Evolutionary conservation across 108 stramenopile species (phyloP).

Genomic region (Nitzschia inconspicua): DNA sequence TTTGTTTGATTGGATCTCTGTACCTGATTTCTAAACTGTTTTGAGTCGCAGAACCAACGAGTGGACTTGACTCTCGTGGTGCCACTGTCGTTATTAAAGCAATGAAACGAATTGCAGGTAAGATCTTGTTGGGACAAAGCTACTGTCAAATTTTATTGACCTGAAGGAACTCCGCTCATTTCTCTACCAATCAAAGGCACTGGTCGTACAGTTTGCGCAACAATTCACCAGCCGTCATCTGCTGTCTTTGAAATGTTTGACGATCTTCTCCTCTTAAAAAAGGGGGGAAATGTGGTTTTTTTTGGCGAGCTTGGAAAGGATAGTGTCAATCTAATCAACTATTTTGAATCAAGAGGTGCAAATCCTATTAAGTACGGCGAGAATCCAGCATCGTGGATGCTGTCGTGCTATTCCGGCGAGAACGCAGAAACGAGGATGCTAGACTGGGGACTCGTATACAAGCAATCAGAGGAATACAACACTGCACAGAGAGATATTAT

Average conservation of each 20-base stretch:
- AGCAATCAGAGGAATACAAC: not conserved
- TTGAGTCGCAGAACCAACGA: no score
- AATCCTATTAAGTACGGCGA: slow-evolving; percentile 48
- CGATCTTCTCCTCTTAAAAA: no score
- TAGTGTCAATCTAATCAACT: slow-evolving; percentile 38
- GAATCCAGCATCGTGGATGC: slow-evolving; percentile 70
- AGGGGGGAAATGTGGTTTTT: slow-evolving; percentile 53
- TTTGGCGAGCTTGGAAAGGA: slow-evolving; percentile 58
- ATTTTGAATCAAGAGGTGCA: slow-evolving; percentile 51
- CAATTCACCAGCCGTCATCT: slow-evolving; percentile 59
- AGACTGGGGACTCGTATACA: slow-evolving; percentile 40
- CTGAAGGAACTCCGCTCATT: no score
- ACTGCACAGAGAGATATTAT: not conserved
- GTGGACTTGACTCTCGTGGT: slow-evolving; percentile 55
- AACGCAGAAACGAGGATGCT: slow-evolving; percentile 17
- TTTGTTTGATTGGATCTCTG: no score
- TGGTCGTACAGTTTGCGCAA: no score
- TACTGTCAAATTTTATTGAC: no score
- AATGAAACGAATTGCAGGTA: slow-evolving; percentile 45
- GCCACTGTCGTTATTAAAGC: slow-evolving; percentile 50
- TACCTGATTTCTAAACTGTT: no score
- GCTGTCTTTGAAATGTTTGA: no score
- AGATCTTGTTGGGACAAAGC: slow-evolving; percentile 50
- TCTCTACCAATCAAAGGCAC: no score
- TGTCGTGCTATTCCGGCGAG: slow-evolving; percentile 36